Percentiles rank a stretch among this genome's conserved stretches.
phyloP scores from a whole-genome alignment of 306 rosid species.

The Cajanus cajan region DNA sequence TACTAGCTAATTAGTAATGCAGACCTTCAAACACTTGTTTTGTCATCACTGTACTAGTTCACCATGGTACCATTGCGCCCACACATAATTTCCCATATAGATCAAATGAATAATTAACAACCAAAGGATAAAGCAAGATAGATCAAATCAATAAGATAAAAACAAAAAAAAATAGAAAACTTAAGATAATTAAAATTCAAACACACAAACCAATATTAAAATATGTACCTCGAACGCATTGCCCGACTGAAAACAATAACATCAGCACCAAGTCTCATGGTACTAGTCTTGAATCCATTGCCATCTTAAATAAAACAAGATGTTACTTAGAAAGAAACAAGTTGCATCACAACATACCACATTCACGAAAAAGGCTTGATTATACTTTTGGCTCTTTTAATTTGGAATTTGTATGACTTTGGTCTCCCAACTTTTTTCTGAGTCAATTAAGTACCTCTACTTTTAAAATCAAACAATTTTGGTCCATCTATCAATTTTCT shows the following conservation, averaged over 20 bases:
- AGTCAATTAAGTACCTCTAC: background rate
- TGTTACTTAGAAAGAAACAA: slow-evolving; percentile 20
- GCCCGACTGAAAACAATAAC: slow-evolving; percentile 86
- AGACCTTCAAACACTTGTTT: background rate
- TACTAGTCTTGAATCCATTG: slow-evolving; percentile 98
- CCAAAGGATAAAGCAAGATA: background rate
- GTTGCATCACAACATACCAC: slow-evolving; percentile 18
- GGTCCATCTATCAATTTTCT: background rate
- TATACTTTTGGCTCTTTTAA: background rate
- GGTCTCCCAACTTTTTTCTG: background rate
- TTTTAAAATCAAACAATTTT: background rate
- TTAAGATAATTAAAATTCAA: slow-evolving; percentile 11
- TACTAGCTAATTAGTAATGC: background rate
- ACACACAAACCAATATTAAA: slow-evolving; percentile 12
- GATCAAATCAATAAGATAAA: background rate
- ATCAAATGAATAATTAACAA: background rate
- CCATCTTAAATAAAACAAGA: slow-evolving; percentile 67
- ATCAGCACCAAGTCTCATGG: slow-evolving; percentile 96
- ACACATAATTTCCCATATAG: background rate
- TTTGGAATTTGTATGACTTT: background rate
- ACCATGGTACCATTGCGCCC: background rate
- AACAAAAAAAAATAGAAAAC: background rate
- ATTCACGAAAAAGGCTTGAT: background rate
- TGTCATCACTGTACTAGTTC: slow-evolving; percentile 15
- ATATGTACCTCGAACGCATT: slow-evolving; percentile 46